Conservation (phyloP, 768 basidiomycete species). For the Xerocomus brunneocitrinus region DNA sequence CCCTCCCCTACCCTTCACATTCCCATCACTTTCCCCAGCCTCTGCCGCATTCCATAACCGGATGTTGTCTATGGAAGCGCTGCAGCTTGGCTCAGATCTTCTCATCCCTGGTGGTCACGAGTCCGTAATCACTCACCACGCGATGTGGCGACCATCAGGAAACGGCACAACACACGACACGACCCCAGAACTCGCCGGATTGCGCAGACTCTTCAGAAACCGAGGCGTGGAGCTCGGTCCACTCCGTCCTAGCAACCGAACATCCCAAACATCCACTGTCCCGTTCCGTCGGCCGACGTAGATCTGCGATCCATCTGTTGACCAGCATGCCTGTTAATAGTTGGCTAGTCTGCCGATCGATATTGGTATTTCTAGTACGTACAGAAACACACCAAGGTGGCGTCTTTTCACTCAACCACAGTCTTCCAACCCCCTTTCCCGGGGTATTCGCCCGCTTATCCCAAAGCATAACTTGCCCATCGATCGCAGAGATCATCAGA, state of each 20-base stretch:
- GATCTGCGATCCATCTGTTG: constrained; percentile 79
- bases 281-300: constrained; percentile 90
- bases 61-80: constrained; percentile 90
- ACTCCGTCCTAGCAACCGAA: constrained; percentile 69
- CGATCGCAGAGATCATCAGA: constrained; percentile 83
- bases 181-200: constrained; percentile 84
- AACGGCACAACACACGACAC: constrained; percentile 90
- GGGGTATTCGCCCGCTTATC: constrained; percentile 68
- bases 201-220: constrained; percentile 75
- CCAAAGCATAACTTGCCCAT: constrained; percentile 91
- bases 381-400: constrained; percentile 97
- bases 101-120: constrained; percentile 14
- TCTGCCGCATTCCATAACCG: constrained; percentile 90
- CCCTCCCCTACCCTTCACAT: constrained; percentile 57
- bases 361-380: constrained; percentile 26
- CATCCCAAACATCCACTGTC: constrained; percentile 91
- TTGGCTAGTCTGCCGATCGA: constrained; percentile 1
- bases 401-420: constrained; percentile 88
- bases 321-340: constrained; percentile 83
- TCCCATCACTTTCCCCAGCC: constrained; percentile 61
- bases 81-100: constrained; percentile 30
- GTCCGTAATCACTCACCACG: constrained; percentile 56
- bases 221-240: constrained; percentile 65
- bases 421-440: constrained; percentile 71
- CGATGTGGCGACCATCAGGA: constrained; percentile 88